phyloP scores from a whole-genome alignment of 257 asterid genomes.

The Cordia subcordata region DNA sequence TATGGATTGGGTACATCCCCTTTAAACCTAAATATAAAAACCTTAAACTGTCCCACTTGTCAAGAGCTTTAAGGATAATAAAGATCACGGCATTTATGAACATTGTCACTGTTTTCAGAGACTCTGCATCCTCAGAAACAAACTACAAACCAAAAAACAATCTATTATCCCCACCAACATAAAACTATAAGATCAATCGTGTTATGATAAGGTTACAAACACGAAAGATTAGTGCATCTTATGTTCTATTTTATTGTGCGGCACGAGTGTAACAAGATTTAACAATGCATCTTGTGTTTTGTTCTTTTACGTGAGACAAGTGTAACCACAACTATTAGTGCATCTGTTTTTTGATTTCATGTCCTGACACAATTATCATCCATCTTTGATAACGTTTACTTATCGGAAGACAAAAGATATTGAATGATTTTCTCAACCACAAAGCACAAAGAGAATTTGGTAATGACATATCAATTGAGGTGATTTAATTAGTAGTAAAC shows the following conservation, averaged over 20 bases:
- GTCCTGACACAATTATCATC: not conserved
- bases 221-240: not conserved
- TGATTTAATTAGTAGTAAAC: too few relatives aligned
- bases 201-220: not conserved
- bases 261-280: not conserved
- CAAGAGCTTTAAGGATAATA: too few relatives aligned
- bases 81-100: slow-evolving; percentile 23
- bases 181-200: slow-evolving; percentile 12
- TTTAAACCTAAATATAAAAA: slow-evolving; percentile 17
- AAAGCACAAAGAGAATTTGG: too few relatives aligned
- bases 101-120: slow-evolving; percentile 34
- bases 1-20: slow-evolving; percentile 38
- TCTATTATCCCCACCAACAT: slow-evolving; percentile 19
- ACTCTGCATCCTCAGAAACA: slow-evolving; percentile 24
- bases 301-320: not conserved
- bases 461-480: too few relatives aligned
- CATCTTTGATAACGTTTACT: slow-evolving; percentile 11
- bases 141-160: slow-evolving; percentile 9
- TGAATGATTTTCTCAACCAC: too few relatives aligned
- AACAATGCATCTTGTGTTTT: not conserved
- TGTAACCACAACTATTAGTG: not conserved
- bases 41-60: slow-evolving; percentile 35
- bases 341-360: not conserved
- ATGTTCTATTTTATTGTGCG: not conserved
- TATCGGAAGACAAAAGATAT: not conserved